Evolutionary conservation across 2,329 filamentous ascomycete species (phyloP), one percentile per base, ranked within the genome.

Genomic region (Rutstroemia sydowiana): DNA sequence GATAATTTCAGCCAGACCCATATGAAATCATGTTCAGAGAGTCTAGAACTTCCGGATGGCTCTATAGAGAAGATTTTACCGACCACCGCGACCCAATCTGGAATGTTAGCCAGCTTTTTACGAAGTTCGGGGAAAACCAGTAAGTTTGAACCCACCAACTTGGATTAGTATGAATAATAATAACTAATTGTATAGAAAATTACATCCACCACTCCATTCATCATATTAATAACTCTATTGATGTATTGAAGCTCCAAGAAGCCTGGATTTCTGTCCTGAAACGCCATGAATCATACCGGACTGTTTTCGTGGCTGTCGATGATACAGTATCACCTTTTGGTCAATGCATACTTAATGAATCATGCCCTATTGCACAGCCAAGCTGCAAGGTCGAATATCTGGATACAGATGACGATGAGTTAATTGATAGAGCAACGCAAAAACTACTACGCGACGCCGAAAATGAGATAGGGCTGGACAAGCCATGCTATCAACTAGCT

Each of bases 131-230:
- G 13, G 10, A n/a, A 39, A 8, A 37, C 26, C 9, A 28, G 32
- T 39, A 39, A 39, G 36, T 39, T 20, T 20, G 4, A 16, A 9
- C 5, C 16, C 7, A 9, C 16, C 5, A 39, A 7, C 11, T 13
- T 39, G 13, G 5, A 16, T 18, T 21, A 9, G 3, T 10, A 4
- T 16, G 18, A 20, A 21, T 9, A 10, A 16, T 39, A 9, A 16
- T 39, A 8, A 26, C 23, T 26, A 8, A 8, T 37, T 3, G 7
- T 18, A 39, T 16, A 39, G 36, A 20, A 26, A 23, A 20, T 16
- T 47, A 47, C 18, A 47, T 47, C 26, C 45, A 47, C 32, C 32
- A 47, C 21, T 47, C 45, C 9, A 10, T 47, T 14, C 45, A 47
- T 26, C 21, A 47, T 9, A 47, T 47, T 31, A 39, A 47, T 2